Evolutionary conservation across 2,329 filamentous ascomycete genomes (phyloP).

Genomic region (Elsinoe fawcettii): DNA sequence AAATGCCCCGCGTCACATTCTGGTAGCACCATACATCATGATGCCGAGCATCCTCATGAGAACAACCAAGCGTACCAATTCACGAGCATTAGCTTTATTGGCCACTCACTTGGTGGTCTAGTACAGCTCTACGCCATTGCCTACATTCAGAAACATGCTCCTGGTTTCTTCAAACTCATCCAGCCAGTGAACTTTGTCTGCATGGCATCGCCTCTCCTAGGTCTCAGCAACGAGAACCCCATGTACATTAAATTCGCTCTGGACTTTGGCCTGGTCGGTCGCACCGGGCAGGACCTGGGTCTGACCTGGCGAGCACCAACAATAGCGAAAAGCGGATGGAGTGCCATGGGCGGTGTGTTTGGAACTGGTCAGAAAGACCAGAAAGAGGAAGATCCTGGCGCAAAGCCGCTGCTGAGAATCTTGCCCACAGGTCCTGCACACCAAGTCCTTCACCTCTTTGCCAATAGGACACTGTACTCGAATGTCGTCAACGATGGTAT

Average conservation of each 20-base stretch:
- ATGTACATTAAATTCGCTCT: constrained; percentile 95
- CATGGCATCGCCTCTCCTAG: constrained; percentile 79
- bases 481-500: constrained; percentile 98
- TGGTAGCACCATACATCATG: constrained; percentile 52
- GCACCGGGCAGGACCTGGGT: constrained; percentile 89
- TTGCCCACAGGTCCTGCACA: constrained; percentile 88
- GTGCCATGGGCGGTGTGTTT: constrained; percentile 73
- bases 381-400: constrained; percentile 60
- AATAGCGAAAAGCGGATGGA: constrained; percentile 78
- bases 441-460: constrained; percentile 74
- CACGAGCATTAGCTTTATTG: constrained; percentile 91
- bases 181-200: constrained; percentile 84
- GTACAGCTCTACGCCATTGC: constrained; percentile 91
- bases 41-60: constrained; percentile 28
- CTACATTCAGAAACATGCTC: constrained; percentile 94
- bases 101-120: constrained; percentile 81
- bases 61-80: constrained; percentile 64
- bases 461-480: constrained; percentile 86
- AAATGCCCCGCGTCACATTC: constrained; percentile 43
- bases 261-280: constrained; percentile 91
- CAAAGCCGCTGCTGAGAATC: constrained; percentile 82
- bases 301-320: constrained; percentile 89
- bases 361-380: constrained; percentile 48
- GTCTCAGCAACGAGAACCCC: constrained; percentile 93
- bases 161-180: constrained; percentile 79